These are phyloP conservation scores for Boletus vinaceobasis DNA, from an alignment of 768 basidiomycete genomes.

Conservation along the genomic window DNA sequence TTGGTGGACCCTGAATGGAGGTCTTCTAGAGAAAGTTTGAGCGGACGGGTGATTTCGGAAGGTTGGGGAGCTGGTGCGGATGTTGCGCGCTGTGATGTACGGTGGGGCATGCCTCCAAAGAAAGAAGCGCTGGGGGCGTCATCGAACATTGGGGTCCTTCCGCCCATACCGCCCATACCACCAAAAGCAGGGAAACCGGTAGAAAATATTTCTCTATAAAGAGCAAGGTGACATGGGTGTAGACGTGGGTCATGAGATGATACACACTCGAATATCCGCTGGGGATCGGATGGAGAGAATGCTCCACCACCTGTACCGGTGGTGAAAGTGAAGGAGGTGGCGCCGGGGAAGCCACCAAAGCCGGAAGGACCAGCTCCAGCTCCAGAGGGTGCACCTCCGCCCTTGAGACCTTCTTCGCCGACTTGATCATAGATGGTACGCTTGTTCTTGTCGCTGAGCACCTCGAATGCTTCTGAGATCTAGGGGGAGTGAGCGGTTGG, in stretches of 20 bases:
- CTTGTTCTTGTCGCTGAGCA: conserved; percentile 84
- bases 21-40: conserved; percentile 83
- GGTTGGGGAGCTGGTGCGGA: conserved; percentile 33
- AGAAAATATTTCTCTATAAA: conserved; percentile 56
- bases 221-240: conserved; percentile 1
- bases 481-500: conserved; percentile 27
- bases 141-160: conserved; percentile 32
- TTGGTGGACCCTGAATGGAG: conserved; percentile 84
- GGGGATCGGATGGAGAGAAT: conserved; percentile 78
- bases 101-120: conserved; percentile 52
- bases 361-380: conserved; percentile 45
- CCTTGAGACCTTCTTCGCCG: conserved; percentile 93
- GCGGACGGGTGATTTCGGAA: conserved; percentile 71
- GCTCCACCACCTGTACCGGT: conserved; percentile 46
- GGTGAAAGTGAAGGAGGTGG: conserved; percentile 55
- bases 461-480: conserved; percentile 96
- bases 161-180: conserved; percentile 41
- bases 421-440: conserved; percentile 88
- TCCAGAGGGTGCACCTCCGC: conserved; percentile 53
- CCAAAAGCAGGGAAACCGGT: conserved; percentile 33
- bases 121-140: conserved; percentile 39
- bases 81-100: conserved; percentile 29
- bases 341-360: conserved; percentile 47
- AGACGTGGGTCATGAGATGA: background rate
- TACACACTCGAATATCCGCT: conserved; percentile 85